Evolutionary conservation across 1,284 basidiomycete genomes (phyloP).

Genomic region (Athelia psychrophila): DNA sequence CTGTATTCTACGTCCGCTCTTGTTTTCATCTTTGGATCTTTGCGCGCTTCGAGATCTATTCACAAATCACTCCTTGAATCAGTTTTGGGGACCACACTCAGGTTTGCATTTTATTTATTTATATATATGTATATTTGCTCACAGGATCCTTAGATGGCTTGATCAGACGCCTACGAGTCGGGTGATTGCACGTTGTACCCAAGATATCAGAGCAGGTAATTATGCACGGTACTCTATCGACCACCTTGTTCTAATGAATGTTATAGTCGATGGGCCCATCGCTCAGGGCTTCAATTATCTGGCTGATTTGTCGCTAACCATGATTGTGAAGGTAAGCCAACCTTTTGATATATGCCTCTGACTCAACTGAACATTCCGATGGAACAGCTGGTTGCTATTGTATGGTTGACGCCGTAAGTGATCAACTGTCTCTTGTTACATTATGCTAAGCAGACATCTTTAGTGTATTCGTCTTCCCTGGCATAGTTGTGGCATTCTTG

Average conservation of each 20-base stretch:
- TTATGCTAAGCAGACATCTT: neutral
- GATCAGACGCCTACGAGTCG: constrained; percentile 49
- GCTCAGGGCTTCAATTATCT: constrained; percentile 23
- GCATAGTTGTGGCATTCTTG: constrained; percentile 28
- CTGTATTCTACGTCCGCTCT: constrained; percentile 26
- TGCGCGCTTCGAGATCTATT: constrained; percentile 54
- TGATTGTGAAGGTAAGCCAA: neutral
- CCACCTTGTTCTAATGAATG: neutral
- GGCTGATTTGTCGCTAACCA: constrained; percentile 27
- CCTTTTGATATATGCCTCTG: constrained; percentile 12
- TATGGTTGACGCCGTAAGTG: constrained; percentile 41
- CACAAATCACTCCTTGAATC: constrained; percentile 55
- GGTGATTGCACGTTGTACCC: constrained; percentile 48
- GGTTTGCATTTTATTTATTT: constrained; percentile 19
- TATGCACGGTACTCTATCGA: neutral
- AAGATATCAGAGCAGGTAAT: constrained; percentile 32
- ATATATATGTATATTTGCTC: neutral
- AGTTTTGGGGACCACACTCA: constrained; percentile 54
- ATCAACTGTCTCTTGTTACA: constrained; percentile 8
- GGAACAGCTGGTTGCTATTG: constrained; percentile 34
- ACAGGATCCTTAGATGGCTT: constrained; percentile 34
- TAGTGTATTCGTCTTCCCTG: constrained; percentile 20
- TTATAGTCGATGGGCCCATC: constrained; percentile 29
- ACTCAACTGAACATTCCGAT: constrained; percentile 9
- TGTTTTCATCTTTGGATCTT: constrained; percentile 31